Base-by-base conservation (phyloP, 2,329 filamentous ascomycete species). In the Colletotrichum plurivorum region DNA sequence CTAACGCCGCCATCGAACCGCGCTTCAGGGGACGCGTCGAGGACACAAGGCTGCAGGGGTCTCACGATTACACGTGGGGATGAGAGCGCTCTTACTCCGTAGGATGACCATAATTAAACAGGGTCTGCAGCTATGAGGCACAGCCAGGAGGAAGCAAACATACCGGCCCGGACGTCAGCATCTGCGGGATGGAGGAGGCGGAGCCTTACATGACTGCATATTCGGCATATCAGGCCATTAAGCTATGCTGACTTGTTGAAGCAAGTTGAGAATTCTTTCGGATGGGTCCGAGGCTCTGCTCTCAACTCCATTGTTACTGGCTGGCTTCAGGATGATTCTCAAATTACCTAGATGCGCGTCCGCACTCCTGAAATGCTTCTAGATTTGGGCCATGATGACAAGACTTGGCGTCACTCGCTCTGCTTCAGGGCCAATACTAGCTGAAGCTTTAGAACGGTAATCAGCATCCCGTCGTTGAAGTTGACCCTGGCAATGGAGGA, bases 11-110 rank as follows among this genome's bases (percentile, higher is more conserved):
- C 22, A 13, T 57, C 55, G 41, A 46, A 31, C 20, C 59, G 58
- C 31, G 46, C 52, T 61, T 48, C 20, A 58, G 31, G 51, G 51
- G 39, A 54, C n/a, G 43, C 22, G 10, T 48, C 18, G 18, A 3
- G n/a, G 31, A 22, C 49, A 22, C 41, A 59, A n/a, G 27, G 56
- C 45, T 36, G 43, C 45, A 59, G 25, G 45, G 25, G 45, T 39
- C 25, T 49, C 51, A n/a, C 41, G 60, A 25, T 48, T 25, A 56
- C 51, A 63, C 51, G 51, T 55, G 60, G 60, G 55, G 49, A 54
- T 20, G 41, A 20, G 51, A 55, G 46, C 49, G 27, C 57, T 36
- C 2, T 36, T 36, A 36, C 31, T 10, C 31, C 31, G 8, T 3
- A 63, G 43, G 52, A 63, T 63, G 52, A 39, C 16, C 39, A 51